Base-by-base conservation (phyloP, 192 early-diverging fungal genomes). In the Coemansia sp. region DNA sequence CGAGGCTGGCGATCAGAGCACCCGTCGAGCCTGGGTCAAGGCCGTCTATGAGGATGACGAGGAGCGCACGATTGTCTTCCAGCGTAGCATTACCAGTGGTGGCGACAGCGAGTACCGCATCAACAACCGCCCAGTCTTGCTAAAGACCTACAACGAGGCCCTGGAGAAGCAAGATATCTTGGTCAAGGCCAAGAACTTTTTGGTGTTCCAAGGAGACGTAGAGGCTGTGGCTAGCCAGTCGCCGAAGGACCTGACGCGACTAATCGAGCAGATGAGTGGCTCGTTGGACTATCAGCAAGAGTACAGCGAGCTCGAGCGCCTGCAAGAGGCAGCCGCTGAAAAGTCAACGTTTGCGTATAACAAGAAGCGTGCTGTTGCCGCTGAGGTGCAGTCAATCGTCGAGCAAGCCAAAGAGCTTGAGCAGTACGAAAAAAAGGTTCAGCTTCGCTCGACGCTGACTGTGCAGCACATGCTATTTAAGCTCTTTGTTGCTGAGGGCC, bases 131-230 rank as follows among this genome's bases (percentile, higher is more conserved):
- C 72, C 68, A 0, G 93, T 96, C 8, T 76, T 87, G 5, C 93
- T 88, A 79, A 75, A 83, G 4, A 76, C 86, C n/a, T 99, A 99
- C 84, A 91, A 89, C 70, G 71, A 80, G 25, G 69, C 82, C 0
- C 81, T 99, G 23, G 94, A 95, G 73, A 70, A 86, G 46, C 89
- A 97, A 78, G 94, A 96, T 64, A 97, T 99, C 61, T 82, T 98
- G 17, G 90, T 98, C 65, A 97, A 94, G 69, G 96, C 96, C 1
- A 86, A 90, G 39, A 99, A 99, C 80, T 99, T 99, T 85, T 85
- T 99, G 53, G 98, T 99, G 3, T 98, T 99, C 72, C 95, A 98
- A 87, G 96, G 96, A 50, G 96, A 99, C 84, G 93, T 99, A 4
- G 98, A 99, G 69, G 89, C 94, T 10, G 90, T 99, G 19, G 95